phyloP scores from a whole-genome alignment of 768 basidiomycete genomes.

The Suillus ampliporus region DNA sequence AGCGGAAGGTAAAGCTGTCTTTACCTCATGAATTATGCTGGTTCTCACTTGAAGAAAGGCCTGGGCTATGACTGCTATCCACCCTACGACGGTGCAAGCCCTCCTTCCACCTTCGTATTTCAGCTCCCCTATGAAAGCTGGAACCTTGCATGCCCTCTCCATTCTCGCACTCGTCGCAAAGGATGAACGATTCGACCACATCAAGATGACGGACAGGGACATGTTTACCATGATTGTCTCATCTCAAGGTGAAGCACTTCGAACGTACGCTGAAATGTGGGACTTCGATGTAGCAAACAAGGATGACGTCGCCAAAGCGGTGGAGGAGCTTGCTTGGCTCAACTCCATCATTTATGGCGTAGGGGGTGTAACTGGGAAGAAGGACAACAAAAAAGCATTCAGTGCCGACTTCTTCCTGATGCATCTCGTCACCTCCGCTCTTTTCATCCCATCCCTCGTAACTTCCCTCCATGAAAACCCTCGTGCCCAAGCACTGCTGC shows the following conservation, averaged over 20 bases:
- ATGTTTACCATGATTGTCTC: conserved; percentile 35
- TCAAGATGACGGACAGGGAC: conserved; percentile 30
- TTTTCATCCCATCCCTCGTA: conserved; percentile 61
- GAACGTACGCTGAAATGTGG: conserved; percentile 53
- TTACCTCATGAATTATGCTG: conserved; percentile 43
- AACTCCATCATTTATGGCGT: conserved; percentile 63
- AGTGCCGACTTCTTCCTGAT: conserved; percentile 72
- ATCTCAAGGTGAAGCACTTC: conserved; percentile 44
- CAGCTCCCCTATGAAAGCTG: background rate
- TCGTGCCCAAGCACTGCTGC: conserved; percentile 28
- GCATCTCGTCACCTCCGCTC: conserved; percentile 71
- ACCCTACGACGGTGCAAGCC: conserved; percentile 14
- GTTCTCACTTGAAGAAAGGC: conserved; percentile 44
- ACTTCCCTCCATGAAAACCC: conserved; percentile 37
- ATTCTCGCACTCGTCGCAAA: conserved; percentile 59
- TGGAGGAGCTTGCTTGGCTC: conserved; percentile 68
- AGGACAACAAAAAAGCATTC: conserved; percentile 48
- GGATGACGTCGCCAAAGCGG: conserved; percentile 50
- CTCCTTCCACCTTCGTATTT: background rate
- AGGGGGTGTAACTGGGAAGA: conserved; percentile 48
- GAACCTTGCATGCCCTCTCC: conserved; percentile 42
- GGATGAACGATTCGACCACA: conserved; percentile 45
- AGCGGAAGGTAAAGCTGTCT: conserved; percentile 58
- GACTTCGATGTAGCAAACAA: conserved; percentile 42
- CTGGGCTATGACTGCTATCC: conserved; percentile 57